Evolutionary conservation across 208 protist species (phyloP).

Genomic region (Trypanosoma cruzi): DNA sequence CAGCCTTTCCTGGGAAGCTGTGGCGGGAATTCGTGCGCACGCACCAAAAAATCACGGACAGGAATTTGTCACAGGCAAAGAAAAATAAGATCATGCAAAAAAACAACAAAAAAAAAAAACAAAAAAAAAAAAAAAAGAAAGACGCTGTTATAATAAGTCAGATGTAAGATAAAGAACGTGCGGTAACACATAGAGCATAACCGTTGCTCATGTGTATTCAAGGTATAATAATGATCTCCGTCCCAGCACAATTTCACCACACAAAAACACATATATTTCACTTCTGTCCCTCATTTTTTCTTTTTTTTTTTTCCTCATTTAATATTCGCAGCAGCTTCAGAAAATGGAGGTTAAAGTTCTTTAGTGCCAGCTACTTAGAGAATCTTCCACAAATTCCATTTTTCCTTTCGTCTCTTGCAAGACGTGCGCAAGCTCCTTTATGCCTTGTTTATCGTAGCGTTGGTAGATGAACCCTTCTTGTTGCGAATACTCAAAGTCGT

Average conservation of each 20-base stretch:
- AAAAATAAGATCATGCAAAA: background rate
- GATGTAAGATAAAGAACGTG: too few relatives aligned
- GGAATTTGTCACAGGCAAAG: too few relatives aligned
- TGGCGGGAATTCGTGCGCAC: background rate
- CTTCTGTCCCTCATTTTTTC: background rate
- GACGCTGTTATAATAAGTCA: too few relatives aligned
- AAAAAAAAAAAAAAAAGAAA: too few relatives aligned
- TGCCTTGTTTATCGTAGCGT: slow-evolving; percentile 14
- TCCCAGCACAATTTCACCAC: background rate
- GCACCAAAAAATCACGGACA: background rate
- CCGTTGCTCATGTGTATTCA: too few relatives aligned
- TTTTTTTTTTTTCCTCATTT: background rate
- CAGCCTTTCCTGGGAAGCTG: too few relatives aligned
- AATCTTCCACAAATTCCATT: background rate
- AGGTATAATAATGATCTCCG: too few relatives aligned
- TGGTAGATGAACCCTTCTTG: slow-evolving; percentile 25
- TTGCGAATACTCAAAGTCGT: slow-evolving; percentile 26
- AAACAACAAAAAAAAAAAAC: too few relatives aligned
- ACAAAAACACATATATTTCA: background rate
- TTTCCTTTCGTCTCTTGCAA: background rate
- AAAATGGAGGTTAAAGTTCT: background rate
- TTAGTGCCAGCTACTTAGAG: background rate
- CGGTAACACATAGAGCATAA: too few relatives aligned
- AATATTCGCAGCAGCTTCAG: background rate
- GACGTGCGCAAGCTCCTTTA: slow-evolving; percentile 3